Percentiles rank a stretch among this genome's conserved stretches.
phyloP scores from a whole-genome alignment of 202 grass and related monocot species.

The Brachypodium distachyon region DNA sequence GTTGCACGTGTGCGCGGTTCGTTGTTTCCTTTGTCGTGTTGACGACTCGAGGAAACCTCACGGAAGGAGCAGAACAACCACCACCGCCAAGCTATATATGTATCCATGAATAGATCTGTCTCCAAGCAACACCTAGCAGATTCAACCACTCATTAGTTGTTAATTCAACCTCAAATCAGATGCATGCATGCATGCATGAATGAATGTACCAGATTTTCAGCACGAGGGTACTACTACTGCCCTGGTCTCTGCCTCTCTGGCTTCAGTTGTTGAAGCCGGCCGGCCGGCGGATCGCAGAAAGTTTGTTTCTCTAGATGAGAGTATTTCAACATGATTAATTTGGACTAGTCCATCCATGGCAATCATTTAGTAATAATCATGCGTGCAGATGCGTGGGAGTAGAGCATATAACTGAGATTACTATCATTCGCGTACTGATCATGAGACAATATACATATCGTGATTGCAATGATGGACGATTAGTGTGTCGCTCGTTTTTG shows the following conservation, averaged over 20 bases:
- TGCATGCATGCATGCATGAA: not conserved
- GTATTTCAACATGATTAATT: too few species aligned
- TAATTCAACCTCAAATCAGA: not conserved
- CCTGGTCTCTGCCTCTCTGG: not conserved
- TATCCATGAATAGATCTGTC: not conserved
- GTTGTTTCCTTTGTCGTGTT: not conserved
- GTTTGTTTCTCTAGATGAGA: too few species aligned
- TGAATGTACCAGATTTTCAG: not conserved
- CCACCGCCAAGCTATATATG: not conserved
- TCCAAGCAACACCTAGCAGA: not conserved
- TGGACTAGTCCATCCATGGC: too few species aligned
- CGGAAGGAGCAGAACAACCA: not conserved
- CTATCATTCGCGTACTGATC: too few species aligned
- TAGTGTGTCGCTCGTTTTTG: too few species aligned
- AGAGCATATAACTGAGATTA: too few species aligned
- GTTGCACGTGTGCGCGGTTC: slow-evolving; percentile 21
- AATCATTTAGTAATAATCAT: too few species aligned
- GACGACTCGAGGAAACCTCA: not conserved
- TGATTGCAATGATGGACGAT: too few species aligned
- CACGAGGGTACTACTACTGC: not conserved
- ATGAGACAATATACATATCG: too few species aligned
- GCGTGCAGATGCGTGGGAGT: too few species aligned
- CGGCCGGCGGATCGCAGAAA: not conserved
- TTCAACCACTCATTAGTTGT: not conserved
- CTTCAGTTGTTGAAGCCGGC: not conserved